Evolutionary conservation across 2,329 filamentous ascomycete genomes (phyloP).

Genomic region (Diaporthe helianthi): DNA sequence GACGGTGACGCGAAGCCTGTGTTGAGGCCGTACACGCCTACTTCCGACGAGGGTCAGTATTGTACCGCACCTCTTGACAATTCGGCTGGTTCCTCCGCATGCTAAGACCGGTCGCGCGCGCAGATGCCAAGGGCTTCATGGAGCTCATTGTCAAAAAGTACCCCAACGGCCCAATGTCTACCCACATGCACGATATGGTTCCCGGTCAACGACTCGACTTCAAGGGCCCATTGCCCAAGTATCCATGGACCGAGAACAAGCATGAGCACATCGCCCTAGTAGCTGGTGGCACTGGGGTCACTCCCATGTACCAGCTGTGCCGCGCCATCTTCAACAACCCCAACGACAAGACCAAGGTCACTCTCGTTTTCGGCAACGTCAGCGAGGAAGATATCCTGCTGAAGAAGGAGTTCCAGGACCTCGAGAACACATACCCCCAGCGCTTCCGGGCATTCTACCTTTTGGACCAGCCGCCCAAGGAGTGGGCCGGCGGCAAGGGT

Average conservation of each 20-base stretch:
- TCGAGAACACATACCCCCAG: conserved; percentile 95
- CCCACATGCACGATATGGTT: conserved; percentile 82
- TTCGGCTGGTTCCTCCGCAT: conserved; percentile 22
- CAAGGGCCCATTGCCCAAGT: conserved; percentile 96
- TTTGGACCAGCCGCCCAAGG: conserved; percentile 82
- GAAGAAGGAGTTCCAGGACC: conserved; percentile 80
- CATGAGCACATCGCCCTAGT: conserved; percentile 87
- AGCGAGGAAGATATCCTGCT: conserved; percentile 89
- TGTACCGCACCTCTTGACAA: not conserved
- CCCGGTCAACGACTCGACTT: conserved; percentile 85
- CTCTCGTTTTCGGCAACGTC: conserved; percentile 91
- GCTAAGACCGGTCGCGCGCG: not conserved
- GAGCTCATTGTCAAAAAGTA: conserved; percentile 95
- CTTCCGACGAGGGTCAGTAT: conserved; percentile 78
- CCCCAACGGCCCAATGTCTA: conserved; percentile 88
- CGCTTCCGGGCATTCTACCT: conserved; percentile 96
- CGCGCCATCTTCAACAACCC: conserved; percentile 96
- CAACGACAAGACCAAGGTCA: conserved; percentile 96
- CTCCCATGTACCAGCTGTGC: conserved; percentile 95
- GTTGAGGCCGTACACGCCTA: conserved; percentile 91
- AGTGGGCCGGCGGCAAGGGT: conserved; percentile 79
- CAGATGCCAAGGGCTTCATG: conserved; percentile 78
- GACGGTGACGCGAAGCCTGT: conserved; percentile 84
- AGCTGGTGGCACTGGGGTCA: conserved; percentile 96
- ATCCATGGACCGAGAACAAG: conserved; percentile 89